Evolutionary conservation across 2,329 filamentous ascomycete species (phyloP), one percentile per base, ranked within the genome.

Genomic region (Xylaria sp.): DNA sequence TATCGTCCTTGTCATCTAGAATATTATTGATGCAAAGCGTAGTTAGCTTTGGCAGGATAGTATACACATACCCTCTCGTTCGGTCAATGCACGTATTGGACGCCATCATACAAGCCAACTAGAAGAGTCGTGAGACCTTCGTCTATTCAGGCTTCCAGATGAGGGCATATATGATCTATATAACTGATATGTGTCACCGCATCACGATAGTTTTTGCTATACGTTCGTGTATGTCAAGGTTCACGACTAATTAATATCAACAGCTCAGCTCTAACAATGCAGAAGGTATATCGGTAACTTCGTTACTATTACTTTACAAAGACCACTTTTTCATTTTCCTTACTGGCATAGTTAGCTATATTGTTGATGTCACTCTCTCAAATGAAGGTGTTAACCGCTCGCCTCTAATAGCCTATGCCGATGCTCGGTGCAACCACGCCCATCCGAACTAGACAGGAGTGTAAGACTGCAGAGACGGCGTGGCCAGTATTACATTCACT

Each of bases 301-400:
- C 43, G 33, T 2, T 43, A 51, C 2, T 43, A 51, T 7, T 18
- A 61, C 4, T 39, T 41, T 10, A n/a, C 13, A 10, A 39, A 56
- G 3, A 49, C 31, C 7, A 51, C n/a, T 36, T 64, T 41, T 41
- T 36, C 10, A 33, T 57, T 41, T 58, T 58, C n/a, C 20, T 36
- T 2, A 20, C 20, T 58, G 10, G 15, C 33, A 28, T n/a, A 49
- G n/a, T 28, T 51, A 56, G 20, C 15, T 41, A 49, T 33, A 8
- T 49, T 49, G 31, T 33, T n/a, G 18, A 49, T n/a, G 39, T 51
- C 43, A 8, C 62, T 51, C 62, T 48, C 43, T 41, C 43, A 58
- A 58, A 64, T 43, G 62, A 64, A 57, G 51, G 62, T 64, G 43
- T 64, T n/a, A 43, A 41, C 62, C 36, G 25, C 52, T 55, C 41